Evolutionary conservation across 371 early-diverging fungal species (phyloP), one percentile per base, ranked within the genome.

Genomic region (Haplosporangium sp.): DNA sequence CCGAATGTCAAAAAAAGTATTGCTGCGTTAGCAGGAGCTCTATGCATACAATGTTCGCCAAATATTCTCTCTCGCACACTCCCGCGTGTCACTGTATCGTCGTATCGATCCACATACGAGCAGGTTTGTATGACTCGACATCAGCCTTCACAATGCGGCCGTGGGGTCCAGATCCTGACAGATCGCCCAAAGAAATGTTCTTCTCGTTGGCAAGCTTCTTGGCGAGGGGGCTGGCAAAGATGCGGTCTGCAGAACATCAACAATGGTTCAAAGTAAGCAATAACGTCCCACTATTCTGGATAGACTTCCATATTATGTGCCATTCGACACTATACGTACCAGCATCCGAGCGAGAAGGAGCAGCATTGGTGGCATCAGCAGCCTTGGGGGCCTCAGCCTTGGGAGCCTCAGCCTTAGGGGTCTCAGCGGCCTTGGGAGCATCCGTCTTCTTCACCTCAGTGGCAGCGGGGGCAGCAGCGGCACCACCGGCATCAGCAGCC

Each of bases 101-200:
- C n/a, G n/a, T n/a, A n/a, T n/a, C n/a, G n/a, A 42, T 58, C 42
- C 11, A 64, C 76, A 48, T 67, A 67, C 55, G 45, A 81, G 84
- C 84, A 60, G 81, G 83, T 67, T 86, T 88, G 77, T 80, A 95
- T 82, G 80, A 83, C 80, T 93, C 91, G 43, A 98, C 92, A 82
- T 99, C 99, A 29, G 90, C 86, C 90, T 98, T 96, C 62, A 95
- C 84, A 65, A 98, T 92, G 66, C 98, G 89, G 64, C 96, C 96
- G 59, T 90, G 81, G 43, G 98, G 98, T 41, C 98, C 99, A 60
- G 96, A 85, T 59, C 98, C 99, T 62, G 85, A 83, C 58, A 99
- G 84, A 55, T 89, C 84, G 59, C 86, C 83, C 64, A 99, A 87
- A 57, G 90, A 86, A 71, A 98, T 84, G 71, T 87, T 87, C 81